phyloP scores from a whole-genome alignment of 2,329 filamentous ascomycete species.

The Apiospora aurea region DNA sequence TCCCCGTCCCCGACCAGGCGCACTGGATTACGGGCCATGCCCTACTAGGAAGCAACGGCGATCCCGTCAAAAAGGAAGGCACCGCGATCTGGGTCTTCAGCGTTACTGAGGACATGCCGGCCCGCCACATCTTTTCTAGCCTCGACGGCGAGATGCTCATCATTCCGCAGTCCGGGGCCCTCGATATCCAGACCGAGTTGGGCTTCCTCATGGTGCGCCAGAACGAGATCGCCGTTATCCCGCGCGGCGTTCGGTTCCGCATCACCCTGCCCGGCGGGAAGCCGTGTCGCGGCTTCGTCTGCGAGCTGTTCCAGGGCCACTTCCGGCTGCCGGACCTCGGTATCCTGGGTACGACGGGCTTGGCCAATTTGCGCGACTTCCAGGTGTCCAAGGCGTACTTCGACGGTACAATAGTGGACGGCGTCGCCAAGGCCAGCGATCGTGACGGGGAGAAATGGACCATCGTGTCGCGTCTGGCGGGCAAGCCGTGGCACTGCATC shows the following conservation, averaged over 20 bases:
- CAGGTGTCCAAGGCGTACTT: conserved; percentile 68
- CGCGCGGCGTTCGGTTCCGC: conserved; percentile 69
- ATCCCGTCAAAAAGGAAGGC: conserved; percentile 74
- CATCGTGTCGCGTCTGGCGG: conserved; percentile 66
- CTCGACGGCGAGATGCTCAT: conserved; percentile 75
- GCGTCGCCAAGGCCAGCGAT: conserved; percentile 41
- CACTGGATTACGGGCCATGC: conserved; percentile 60
- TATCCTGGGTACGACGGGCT: conserved; percentile 67
- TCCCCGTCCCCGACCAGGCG: conserved; percentile 70
- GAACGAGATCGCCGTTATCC: conserved; percentile 72
- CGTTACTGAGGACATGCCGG: conserved; percentile 74
- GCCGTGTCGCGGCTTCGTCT: conserved; percentile 67
- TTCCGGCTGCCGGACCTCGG: conserved; percentile 69
- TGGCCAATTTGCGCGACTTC: conserved; percentile 71
- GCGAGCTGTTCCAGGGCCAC: conserved; percentile 68
- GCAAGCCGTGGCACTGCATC: conserved; percentile 65
- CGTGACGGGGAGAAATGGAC: conserved; percentile 41
- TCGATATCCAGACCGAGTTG: conserved; percentile 73
- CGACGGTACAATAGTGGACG: conserved; percentile 55
- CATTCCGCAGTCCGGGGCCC: conserved; percentile 68
- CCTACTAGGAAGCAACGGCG: conserved; percentile 74
- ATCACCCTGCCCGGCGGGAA: conserved; percentile 54
- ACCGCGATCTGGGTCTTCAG: conserved; percentile 78
- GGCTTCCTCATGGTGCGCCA: conserved; percentile 70
- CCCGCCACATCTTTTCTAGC: conserved; percentile 75